Conservation (phyloP, 2,329 filamentous ascomycete species). For the Cytospora mali region DNA sequence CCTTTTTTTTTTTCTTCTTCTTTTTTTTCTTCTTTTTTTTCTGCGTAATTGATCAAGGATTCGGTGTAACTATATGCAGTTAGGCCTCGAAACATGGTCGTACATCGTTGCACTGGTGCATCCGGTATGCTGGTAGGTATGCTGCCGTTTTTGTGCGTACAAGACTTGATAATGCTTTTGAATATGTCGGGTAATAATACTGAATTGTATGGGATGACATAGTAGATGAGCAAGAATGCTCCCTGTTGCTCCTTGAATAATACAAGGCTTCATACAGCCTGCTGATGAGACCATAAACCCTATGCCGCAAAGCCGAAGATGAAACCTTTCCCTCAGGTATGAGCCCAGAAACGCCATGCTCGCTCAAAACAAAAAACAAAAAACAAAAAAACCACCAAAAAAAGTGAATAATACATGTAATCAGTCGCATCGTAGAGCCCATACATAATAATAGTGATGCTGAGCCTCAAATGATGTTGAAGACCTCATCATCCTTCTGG, state of each 20-base stretch:
- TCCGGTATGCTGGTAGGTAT: no score
- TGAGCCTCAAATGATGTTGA: constrained; percentile 31
- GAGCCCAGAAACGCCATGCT: constrained; percentile 25
- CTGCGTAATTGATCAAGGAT: not conserved
- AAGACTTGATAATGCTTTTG: no score
- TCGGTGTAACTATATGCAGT: not conserved
- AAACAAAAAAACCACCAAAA: constrained; percentile 4
- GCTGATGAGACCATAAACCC: constrained; percentile 2
- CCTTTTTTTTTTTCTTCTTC: no score
- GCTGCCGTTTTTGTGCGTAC: no score
- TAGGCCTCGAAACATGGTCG: no score
- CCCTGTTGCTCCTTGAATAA: constrained; percentile 2
- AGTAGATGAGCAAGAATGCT: not conserved
- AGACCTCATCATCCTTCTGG: constrained; percentile 35
- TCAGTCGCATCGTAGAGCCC: not conserved
- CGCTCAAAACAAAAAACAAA: constrained; percentile 9
- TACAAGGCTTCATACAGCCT: constrained; percentile 9
- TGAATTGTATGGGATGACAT: not conserved
- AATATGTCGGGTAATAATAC: constrained; percentile 11
- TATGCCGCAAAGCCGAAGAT: no score
- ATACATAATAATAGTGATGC: not conserved
- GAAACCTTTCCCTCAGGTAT: no score
- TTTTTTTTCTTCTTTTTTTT: no score
- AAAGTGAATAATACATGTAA: constrained; percentile 4
- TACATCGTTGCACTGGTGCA: no score